Evolutionary conservation across 2,329 filamentous ascomycete genomes (phyloP).

Genomic region (Huntiella bhutanensis): DNA sequence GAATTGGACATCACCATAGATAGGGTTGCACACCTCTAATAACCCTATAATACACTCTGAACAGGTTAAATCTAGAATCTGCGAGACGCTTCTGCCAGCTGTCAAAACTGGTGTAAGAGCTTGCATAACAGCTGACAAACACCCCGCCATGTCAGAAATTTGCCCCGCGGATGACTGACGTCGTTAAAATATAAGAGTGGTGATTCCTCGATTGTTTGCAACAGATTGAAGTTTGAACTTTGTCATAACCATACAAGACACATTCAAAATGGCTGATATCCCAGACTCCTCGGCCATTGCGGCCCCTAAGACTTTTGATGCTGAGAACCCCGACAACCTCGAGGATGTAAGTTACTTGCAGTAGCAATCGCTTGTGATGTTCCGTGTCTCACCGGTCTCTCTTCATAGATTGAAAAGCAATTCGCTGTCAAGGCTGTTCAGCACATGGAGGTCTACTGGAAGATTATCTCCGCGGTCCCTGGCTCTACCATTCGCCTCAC

Average conservation of each 20-base stretch:
- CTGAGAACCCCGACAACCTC: constrained; percentile 35
- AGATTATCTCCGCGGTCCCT: constrained; percentile 74
- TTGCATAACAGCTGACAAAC: neutral
- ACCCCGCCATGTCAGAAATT: constrained; percentile 7
- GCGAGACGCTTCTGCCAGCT: neutral
- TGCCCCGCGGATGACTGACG: constrained; percentile 8
- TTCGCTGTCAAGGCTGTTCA: constrained; percentile 96
- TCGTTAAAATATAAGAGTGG: neutral
- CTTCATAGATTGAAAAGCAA: constrained; percentile 79
- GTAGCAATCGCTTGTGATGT: neutral
- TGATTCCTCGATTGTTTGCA: neutral
- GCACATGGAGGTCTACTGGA: constrained; percentile 95
- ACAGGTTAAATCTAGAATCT: too few species aligned
- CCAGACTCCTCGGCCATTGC: constrained; percentile 4
- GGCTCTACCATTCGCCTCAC: constrained; percentile 82
- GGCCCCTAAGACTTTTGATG: constrained; percentile 25
- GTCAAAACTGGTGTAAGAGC: neutral
- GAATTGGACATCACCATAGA: too few species aligned
- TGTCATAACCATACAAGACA: neutral
- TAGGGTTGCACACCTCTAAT: too few species aligned
- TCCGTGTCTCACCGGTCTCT: neutral
- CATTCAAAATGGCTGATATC: constrained; percentile 8
- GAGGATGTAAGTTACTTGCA: constrained; percentile 28
- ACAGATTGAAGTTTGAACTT: neutral
- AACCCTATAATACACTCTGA: too few species aligned